These are phyloP conservation scores for Spencermartinsiella ligniputridi DNA, from an alignment of 1,139 yeast species.

Conservation along the genomic window DNA sequence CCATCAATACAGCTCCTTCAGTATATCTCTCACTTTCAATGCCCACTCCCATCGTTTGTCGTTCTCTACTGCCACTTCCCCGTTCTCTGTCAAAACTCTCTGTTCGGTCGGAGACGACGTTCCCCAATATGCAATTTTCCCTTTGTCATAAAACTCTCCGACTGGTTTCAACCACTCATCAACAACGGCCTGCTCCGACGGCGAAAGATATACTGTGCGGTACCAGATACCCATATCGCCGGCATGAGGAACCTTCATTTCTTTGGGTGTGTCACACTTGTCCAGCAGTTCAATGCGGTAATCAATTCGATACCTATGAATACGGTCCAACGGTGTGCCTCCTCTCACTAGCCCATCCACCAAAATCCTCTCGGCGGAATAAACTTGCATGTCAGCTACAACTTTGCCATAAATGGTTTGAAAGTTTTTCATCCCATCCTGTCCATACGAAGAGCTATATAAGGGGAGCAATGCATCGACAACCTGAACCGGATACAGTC, in stretches of 20 bases:
- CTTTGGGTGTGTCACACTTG: slow-evolving; percentile 25
- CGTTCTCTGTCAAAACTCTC: slow-evolving; percentile 29
- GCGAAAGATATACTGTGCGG: slow-evolving; percentile 23
- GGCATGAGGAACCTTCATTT: slow-evolving; percentile 34
- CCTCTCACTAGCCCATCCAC: slow-evolving; percentile 27
- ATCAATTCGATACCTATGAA: slow-evolving; percentile 34
- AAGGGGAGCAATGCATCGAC: slow-evolving; percentile 30
- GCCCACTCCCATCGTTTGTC: slow-evolving; percentile 38
- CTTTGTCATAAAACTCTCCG: slow-evolving; percentile 25
- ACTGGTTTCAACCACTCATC: slow-evolving; percentile 31
- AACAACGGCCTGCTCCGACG: slow-evolving; percentile 25
- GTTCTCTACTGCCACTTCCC: slow-evolving; percentile 23
- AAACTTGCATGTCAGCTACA: slow-evolving; percentile 40
- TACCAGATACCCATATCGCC: slow-evolving; percentile 36
- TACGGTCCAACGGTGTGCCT: slow-evolving; percentile 29
- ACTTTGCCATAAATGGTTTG: slow-evolving; percentile 33
- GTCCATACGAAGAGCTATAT: slow-evolving; percentile 22
- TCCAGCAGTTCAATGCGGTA: slow-evolving; percentile 34
- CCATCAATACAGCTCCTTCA: slow-evolving; percentile 8
- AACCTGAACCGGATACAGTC: slow-evolving; percentile 36
- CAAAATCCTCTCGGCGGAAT: slow-evolving; percentile 37
- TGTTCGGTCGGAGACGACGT: slow-evolving; percentile 23
- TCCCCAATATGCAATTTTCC: slow-evolving; percentile 28
- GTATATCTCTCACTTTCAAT: slow-evolving; percentile 29
- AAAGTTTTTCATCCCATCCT: slow-evolving; percentile 9